Conservation (phyloP, 2,329 filamentous ascomycete species). For the Paraconiothyrium sp. region DNA sequence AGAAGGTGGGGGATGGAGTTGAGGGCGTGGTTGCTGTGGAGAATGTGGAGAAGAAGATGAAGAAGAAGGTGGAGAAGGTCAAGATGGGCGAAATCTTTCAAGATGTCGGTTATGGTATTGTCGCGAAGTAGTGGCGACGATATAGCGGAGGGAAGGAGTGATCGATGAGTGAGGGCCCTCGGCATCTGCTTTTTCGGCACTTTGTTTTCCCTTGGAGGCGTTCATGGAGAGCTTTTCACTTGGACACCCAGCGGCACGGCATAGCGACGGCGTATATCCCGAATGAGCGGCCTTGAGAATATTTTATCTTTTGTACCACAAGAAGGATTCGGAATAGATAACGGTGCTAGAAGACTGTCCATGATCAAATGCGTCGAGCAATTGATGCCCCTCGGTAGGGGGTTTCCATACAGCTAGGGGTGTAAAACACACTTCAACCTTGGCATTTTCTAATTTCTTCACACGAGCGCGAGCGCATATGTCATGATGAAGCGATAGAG, state of each 20-base stretch:
- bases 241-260: neutral
- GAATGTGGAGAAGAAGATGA: neutral
- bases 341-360: no score
- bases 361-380: no score
- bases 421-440: no score
- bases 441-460: no score
- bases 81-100: neutral
- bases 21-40: neutral
- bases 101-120: neutral
- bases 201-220: neutral
- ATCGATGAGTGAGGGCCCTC: neutral
- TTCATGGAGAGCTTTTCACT: neutral
- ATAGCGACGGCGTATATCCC: neutral
- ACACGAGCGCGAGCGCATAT: no score
- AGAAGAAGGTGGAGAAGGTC: neutral
- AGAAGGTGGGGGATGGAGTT: neutral
- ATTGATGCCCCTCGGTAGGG: no score
- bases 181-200: neutral
- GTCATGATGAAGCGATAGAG: no score
- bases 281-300: neutral
- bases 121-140: constrained; percentile 1
- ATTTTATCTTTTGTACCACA: no score
- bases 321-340: no score
- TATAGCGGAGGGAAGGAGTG: neutral
- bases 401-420: no score